phyloP scores from a whole-genome alignment of 805 yeast genomes.

The Metschnikowia cubensis region DNA sequence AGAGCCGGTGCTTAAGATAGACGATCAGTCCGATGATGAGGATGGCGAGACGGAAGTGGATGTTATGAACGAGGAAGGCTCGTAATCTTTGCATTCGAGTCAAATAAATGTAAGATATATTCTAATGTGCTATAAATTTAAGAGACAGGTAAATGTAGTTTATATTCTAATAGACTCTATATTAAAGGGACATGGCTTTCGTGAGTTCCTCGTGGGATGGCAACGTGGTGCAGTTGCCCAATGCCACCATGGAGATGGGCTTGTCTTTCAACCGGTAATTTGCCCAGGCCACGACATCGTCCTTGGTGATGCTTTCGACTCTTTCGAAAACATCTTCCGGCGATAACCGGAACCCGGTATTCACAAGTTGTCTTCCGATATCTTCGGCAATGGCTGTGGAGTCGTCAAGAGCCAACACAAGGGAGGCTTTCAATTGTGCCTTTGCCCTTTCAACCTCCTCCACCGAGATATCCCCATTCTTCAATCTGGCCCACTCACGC shows the following conservation, averaged over 20 bases:
- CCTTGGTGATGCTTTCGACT: constrained; percentile 72
- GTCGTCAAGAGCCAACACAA: constrained; percentile 86
- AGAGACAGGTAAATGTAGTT: background rate
- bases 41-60: constrained; percentile 31
- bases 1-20: constrained; percentile 50
- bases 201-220: constrained; percentile 63
- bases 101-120: background rate
- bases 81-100: background rate
- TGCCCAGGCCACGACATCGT: constrained; percentile 86
- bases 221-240: constrained; percentile 73
- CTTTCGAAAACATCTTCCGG: constrained; percentile 72
- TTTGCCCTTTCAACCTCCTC: constrained; percentile 93
- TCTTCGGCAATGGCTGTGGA: constrained; percentile 96
- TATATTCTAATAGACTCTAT: background rate
- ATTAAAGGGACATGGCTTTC: constrained; percentile 30
- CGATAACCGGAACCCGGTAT: constrained; percentile 76
- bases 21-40: constrained; percentile 31
- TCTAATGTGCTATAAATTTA: background rate
- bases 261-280: constrained; percentile 70
- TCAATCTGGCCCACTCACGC: constrained; percentile 85
- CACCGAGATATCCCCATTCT: constrained; percentile 68
- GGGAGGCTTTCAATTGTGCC: constrained; percentile 89
- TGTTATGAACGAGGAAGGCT: constrained; percentile 16
- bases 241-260: constrained; percentile 86
- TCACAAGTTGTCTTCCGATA: constrained; percentile 93